Base-by-base conservation (phyloP, 305 asterid species). In the Coffea humblotiana region DNA sequence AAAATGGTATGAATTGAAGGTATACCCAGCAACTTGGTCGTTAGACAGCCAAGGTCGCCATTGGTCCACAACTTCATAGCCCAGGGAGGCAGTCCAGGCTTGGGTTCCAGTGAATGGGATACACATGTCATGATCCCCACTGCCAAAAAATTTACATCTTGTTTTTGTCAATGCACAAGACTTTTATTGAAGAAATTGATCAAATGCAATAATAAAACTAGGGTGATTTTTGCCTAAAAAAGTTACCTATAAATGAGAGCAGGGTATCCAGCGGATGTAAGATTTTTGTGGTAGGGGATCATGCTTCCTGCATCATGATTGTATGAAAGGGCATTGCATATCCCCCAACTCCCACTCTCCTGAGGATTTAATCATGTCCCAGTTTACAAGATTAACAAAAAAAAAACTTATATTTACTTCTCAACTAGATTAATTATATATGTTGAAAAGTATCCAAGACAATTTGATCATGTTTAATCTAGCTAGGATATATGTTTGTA, bases 111-210 rank as follows among this genome's bases (percentile, higher is more conserved):
- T 90, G 70, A 81, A 90, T 2, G 94, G 94, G 73, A 90, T 85
- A 71, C 92, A 89, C 94, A 90, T 89, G 80, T 90, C 94, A 78
- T 90, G 94, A 84, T 90, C 92, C 12, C 94, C 92, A 56, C 94
- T 90, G 74, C 16, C 43, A 37, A 43, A 61, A 61, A 61, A 23
- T 10, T 0, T 61, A 61, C 32, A 2, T 37, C 5, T 37, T 37
- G 6, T 37, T 5, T 37, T 37, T 37, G 43, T 37, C 43, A 37
- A 37, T 37, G 6, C 43, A 37, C 6, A 67, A 2, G 23, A 68
- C 21, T 29, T 29, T 32, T 23, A 67, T 18, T 48, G 16, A 60
- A 19, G 4, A 11, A 51, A 21, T n/a, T 4, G 1, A 9, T 9
- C 19, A 25, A 5, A 75, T 27, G 35, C 9, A 37, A 61, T 37